A percentile compares a stretch with the other conserved stretches of the same genome.
Evolutionary conservation across 2,329 filamentous ascomycete genomes (phyloP).

Genomic region (Colletotrichum sp.): DNA sequence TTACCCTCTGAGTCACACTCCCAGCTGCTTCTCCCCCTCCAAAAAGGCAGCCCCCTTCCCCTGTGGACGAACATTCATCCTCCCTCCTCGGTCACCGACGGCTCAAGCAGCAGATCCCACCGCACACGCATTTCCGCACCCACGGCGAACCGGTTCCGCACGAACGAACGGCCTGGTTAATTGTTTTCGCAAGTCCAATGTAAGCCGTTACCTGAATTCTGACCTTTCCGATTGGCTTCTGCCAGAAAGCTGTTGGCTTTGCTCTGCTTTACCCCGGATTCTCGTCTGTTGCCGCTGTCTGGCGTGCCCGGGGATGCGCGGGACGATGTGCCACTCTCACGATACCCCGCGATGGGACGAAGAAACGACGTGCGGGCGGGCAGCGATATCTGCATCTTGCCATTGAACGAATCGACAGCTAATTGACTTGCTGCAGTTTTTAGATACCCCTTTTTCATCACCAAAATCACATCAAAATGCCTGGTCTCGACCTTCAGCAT

Average conservation of each 20-base stretch:
- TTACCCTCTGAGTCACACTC: conserved; percentile 10
- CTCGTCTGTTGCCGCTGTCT: not conserved
- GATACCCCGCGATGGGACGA: not conserved
- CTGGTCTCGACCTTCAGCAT: conserved; percentile 42
- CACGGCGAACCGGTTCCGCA: conserved; percentile 2
- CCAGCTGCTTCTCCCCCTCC: not conserved
- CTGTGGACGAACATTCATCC: conserved; percentile 23
- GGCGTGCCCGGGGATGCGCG: not conserved
- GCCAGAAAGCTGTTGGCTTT: not conserved
- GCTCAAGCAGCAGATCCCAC: conserved; percentile 20
- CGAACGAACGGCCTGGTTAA: not conserved
- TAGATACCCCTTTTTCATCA: not conserved
- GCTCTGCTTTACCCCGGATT: not conserved
- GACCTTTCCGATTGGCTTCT: not conserved
- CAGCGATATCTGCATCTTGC: not conserved
- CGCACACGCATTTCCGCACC: conserved; percentile 10
- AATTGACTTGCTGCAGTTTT: not conserved
- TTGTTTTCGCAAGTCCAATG: not conserved
- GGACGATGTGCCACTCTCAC: not conserved
- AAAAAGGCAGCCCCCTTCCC: conserved; percentile 16
- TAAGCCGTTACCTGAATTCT: not conserved
- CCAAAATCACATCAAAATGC: conserved; percentile 35
- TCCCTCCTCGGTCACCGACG: conserved; percentile 21
- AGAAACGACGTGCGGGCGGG: not conserved
- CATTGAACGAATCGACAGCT: not conserved